Conservation (phyloP, 176 grass and related monocot species). For the Zizania latifolia region DNA sequence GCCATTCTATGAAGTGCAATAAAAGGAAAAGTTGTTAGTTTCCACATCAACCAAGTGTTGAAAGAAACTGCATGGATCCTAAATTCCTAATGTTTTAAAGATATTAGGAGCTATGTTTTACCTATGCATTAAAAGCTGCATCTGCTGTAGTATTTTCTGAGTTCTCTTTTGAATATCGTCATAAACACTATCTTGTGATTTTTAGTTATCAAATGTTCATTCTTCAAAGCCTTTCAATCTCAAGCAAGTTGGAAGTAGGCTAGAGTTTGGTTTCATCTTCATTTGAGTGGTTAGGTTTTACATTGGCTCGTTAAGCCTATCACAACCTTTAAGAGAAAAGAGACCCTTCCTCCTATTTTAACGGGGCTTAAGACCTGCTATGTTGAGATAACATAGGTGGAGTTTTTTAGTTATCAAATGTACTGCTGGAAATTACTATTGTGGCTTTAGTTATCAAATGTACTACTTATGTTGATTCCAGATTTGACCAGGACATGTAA, state of each 20-base stretch:
- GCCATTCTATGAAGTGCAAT: background rate
- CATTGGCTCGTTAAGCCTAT: too few species aligned
- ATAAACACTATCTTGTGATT: background rate
- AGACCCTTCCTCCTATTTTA: too few species aligned
- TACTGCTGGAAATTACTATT: slow-evolving; percentile 8
- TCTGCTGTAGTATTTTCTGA: slow-evolving; percentile 1
- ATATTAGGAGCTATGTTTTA: background rate
- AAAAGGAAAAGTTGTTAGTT: background rate
- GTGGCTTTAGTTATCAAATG: background rate
- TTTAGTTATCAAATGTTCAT: background rate
- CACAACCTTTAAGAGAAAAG: too few species aligned
- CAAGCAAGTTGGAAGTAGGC: too few species aligned
- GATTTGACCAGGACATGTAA: slow-evolving; percentile 4
- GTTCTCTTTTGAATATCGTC: background rate
- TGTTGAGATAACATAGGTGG: too few species aligned
- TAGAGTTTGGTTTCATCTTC: too few species aligned
- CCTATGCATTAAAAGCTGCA: background rate
- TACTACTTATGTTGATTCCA: background rate
- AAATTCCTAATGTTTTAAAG: background rate
- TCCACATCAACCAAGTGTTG: background rate
- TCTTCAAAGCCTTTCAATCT: too few species aligned
- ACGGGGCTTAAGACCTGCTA: too few species aligned
- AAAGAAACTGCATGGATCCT: background rate
- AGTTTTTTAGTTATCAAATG: background rate
- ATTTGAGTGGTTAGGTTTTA: too few species aligned